A percentile compares a stretch with the other conserved stretches of the same genome.
Evolutionary conservation across 306 rosid species (phyloP).

Genomic region (Quercus mongolica): DNA sequence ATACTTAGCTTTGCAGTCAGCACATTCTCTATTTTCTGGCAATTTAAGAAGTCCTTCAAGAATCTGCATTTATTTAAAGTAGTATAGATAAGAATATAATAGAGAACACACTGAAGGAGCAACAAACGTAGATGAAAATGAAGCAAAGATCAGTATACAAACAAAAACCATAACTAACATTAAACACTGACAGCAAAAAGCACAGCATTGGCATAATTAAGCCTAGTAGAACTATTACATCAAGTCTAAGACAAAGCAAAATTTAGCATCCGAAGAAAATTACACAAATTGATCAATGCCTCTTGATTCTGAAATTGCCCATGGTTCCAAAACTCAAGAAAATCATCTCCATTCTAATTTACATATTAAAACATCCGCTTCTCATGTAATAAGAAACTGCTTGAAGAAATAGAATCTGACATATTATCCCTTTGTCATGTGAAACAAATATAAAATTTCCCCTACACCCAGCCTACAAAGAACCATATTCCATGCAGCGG

Average conservation of each 20-base stretch:
- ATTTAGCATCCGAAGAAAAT: background rate
- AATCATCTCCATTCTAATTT: background rate
- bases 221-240: background rate
- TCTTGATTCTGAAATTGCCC: background rate
- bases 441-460: background rate
- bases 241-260: background rate
- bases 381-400: background rate
- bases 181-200: background rate
- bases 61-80: conserved; percentile 54
- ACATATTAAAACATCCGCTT: background rate
- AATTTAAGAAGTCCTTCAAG: conserved; percentile 96
- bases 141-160: conserved; percentile 1
- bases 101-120: background rate
- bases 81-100: conserved; percentile 12
- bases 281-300: background rate
- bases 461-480: background rate
- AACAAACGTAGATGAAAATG: background rate
- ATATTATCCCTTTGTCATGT: background rate
- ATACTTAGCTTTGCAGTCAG: conserved; percentile 98
- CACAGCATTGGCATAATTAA: background rate
- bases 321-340: background rate
- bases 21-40: conserved; percentile 97
- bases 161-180: background rate
- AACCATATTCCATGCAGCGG: background rate
- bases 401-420: background rate